A percentile compares a stretch with the other conserved stretches of the same genome.
phyloP scores from a whole-genome alignment of 139 green algal species.

The Chlamydomonas asymmetrica region DNA sequence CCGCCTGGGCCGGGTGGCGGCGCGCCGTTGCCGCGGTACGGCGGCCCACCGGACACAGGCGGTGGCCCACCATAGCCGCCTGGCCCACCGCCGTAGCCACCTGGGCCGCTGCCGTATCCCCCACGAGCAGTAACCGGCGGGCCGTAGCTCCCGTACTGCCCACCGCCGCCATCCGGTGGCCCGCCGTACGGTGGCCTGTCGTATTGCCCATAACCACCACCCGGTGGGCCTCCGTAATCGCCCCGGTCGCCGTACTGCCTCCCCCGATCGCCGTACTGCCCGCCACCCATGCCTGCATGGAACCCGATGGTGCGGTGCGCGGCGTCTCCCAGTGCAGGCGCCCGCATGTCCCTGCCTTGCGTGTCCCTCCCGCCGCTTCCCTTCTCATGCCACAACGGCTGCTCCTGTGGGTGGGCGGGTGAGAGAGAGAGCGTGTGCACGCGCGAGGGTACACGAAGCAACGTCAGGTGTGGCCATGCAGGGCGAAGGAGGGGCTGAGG shows the following conservation, averaged over 20 bases:
- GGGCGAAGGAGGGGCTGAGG: not conserved
- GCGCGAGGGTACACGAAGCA: not conserved
- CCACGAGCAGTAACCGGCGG: not conserved
- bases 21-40: not conserved
- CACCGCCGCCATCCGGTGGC: too few species aligned
- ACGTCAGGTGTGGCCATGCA: not conserved
- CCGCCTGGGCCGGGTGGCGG: not conserved
- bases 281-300: constrained; percentile 7
- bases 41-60: not conserved
- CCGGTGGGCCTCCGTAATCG: constrained; percentile 1
- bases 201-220: not conserved
- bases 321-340: constrained; percentile 23
- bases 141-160: not conserved
- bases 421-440: not conserved
- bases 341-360: not conserved
- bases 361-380: not conserved
- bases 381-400: constrained; percentile 43
- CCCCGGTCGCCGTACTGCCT: not conserved
- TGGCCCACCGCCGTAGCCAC: not conserved
- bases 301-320: constrained; percentile 25
- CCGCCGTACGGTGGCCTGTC: too few species aligned
- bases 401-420: constrained; percentile 15
- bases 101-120: not conserved
- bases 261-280: not conserved
- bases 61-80: not conserved